Evolutionary conservation across 139 green algal genomes (phyloP).

Genomic region (Coelastrella sp.): DNA sequence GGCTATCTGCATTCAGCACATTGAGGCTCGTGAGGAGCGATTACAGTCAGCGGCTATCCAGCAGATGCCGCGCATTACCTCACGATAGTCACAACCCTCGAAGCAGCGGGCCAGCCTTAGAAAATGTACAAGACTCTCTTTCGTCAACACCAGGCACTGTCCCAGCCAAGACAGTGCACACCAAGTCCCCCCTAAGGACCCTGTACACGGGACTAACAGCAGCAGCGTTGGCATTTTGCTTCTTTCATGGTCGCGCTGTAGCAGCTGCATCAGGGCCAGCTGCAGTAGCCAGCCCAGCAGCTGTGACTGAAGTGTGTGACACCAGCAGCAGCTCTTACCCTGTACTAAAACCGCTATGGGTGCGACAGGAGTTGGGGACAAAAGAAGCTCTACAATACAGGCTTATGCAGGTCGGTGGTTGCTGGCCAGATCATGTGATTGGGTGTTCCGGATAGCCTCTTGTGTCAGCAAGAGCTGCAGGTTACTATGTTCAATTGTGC

Average conservation of each 20-base stretch:
- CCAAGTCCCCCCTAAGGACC: too few relatives aligned
- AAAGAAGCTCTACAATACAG: conserved; percentile 21
- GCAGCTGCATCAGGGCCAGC: conserved; percentile 10
- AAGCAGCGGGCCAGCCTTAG: too few relatives aligned
- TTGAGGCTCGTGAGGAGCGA: too few relatives aligned
- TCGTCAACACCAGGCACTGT: too few relatives aligned
- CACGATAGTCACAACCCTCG: too few relatives aligned
- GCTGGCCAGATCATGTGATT: neutral
- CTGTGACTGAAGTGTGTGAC: neutral
- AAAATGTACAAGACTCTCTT: too few relatives aligned
- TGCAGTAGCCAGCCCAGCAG: neutral
- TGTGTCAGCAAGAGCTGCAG: too few relatives aligned
- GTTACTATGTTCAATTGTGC: too few relatives aligned
- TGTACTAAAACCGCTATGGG: neutral
- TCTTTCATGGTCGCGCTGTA: neutral
- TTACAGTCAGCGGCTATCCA: neutral
- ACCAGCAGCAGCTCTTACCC: neutral
- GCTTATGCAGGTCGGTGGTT: neutral
- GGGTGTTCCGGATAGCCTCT: too few relatives aligned
- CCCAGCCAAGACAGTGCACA: too few relatives aligned
- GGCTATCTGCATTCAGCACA: neutral
- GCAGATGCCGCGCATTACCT: neutral
- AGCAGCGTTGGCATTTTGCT: neutral
- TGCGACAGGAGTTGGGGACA: neutral
- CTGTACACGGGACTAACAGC: neutral